These are phyloP conservation scores for Cercophora scortea DNA, from an alignment of 495 filamentous ascomycete species.

Conservation along the genomic window DNA sequence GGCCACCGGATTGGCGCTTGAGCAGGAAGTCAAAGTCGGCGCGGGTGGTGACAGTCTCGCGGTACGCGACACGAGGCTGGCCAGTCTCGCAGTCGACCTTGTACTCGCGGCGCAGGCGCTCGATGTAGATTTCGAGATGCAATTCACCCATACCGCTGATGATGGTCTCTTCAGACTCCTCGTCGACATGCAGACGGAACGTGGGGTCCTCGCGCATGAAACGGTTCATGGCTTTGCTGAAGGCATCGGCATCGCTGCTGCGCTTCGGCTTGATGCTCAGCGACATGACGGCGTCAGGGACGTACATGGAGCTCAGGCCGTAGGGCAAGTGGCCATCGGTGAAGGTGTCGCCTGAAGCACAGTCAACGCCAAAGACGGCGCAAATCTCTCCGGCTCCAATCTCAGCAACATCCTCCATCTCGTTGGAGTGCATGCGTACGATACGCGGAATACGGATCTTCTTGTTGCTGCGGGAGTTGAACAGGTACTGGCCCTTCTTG, in stretches of 20 bases:
- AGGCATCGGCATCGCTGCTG: conserved; percentile 85
- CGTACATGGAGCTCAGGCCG: conserved; percentile 97
- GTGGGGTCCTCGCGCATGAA: conserved; percentile 99
- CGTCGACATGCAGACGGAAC: conserved; percentile 88
- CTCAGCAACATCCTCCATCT: conserved; percentile 94
- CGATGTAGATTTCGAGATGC: conserved; percentile 95
- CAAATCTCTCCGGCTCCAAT: conserved; percentile 96
- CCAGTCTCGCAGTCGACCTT: conserved; percentile 92
- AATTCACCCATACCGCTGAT: conserved; percentile 99
- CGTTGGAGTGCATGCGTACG: conserved; percentile 98
- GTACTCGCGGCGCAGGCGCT: conserved; percentile 97
- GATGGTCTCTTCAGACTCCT: conserved; percentile 87
- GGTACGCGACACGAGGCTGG: conserved; percentile 94
- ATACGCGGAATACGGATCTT: conserved; percentile 96
- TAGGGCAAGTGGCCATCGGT: conserved; percentile 92
- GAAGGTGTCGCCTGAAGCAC: conserved; percentile 96
- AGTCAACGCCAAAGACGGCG: conserved; percentile 97
- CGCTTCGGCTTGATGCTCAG: conserved; percentile 96
- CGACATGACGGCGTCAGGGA: conserved; percentile 96
- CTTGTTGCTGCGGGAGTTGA: conserved; percentile 89
- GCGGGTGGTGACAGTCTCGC: conserved; percentile 76
- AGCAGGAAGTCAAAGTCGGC: conserved; percentile 87
- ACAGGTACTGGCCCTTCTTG: conserved; percentile 80
- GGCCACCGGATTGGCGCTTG: conserved; percentile 93
- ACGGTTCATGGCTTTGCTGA: conserved; percentile 96